These are phyloP conservation scores for Cenococcum geophilum DNA, from an alignment of 495 filamentous ascomycete species.

Conservation along the genomic window DNA sequence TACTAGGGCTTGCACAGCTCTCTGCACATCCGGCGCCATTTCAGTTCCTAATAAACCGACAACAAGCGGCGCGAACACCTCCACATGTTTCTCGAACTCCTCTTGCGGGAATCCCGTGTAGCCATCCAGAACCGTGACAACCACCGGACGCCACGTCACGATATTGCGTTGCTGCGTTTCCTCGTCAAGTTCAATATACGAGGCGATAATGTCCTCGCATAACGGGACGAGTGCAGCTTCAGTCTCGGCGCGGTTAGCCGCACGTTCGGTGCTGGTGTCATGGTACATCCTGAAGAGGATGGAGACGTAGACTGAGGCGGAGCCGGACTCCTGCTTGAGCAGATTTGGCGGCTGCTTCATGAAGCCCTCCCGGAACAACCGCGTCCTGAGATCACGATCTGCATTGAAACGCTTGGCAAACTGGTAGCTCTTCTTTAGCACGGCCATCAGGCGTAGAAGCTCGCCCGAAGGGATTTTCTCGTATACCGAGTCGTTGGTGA, in stretches of 20 bases:
- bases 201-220: slow-evolving; percentile 83
- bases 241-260: slow-evolving; percentile 67
- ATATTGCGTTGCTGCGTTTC: slow-evolving; percentile 95
- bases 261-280: slow-evolving; percentile 76
- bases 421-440: slow-evolving; percentile 88
- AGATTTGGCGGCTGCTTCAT: slow-evolving; percentile 99
- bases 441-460: slow-evolving; percentile 82
- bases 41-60: slow-evolving; percentile 82
- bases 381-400: slow-evolving; percentile 90
- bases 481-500: slow-evolving; percentile 95
- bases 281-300: slow-evolving; percentile 97
- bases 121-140: slow-evolving; percentile 95
- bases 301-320: slow-evolving; percentile 84
- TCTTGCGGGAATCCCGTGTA: slow-evolving; percentile 81
- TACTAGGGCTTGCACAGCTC: slow-evolving; percentile 68
- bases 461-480: slow-evolving; percentile 82
- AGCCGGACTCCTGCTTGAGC: slow-evolving; percentile 94
- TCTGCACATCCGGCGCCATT: slow-evolving; percentile 66
- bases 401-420: slow-evolving; percentile 97
- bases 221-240: slow-evolving; percentile 90
- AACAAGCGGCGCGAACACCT: slow-evolving; percentile 76
- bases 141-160: slow-evolving; percentile 90
- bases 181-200: slow-evolving; percentile 78
- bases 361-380: slow-evolving; percentile 93
- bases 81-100: slow-evolving; percentile 72